Evolutionary conservation across 1,284 basidiomycete species (phyloP).

Genomic region (Mycena sp.): DNA sequence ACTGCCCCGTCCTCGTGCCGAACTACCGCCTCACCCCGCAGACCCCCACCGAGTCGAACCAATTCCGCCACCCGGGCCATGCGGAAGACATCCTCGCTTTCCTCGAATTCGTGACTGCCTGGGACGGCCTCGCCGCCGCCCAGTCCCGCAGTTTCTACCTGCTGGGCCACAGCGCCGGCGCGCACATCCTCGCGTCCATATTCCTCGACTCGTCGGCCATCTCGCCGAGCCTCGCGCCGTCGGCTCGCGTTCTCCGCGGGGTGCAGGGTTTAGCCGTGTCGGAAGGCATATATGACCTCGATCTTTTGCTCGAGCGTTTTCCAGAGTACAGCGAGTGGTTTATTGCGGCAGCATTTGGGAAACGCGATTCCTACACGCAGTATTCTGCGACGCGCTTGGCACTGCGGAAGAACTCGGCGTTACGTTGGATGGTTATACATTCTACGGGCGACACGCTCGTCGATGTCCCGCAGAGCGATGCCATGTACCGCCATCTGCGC

Average conservation of each 20-base stretch:
- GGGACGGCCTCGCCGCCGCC: no score
- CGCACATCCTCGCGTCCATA: constrained; percentile 80
- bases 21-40: constrained; percentile 77
- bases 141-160: constrained; percentile 61
- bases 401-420: constrained; percentile 42
- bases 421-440: constrained; percentile 77
- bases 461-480: constrained; percentile 67
- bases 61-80: constrained; percentile 74
- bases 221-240: constrained; percentile 56
- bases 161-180: constrained; percentile 81
- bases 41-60: constrained; percentile 46
- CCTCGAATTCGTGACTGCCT: neutral
- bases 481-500: constrained; percentile 64
- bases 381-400: constrained; percentile 58
- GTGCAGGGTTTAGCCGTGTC: constrained; percentile 67
- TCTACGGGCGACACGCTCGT: constrained; percentile 76
- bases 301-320: constrained; percentile 66
- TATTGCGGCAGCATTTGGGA: constrained; percentile 68
- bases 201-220: constrained; percentile 62
- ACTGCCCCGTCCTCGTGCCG: constrained; percentile 69
- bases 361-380: constrained; percentile 53
- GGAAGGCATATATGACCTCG: constrained; percentile 81
- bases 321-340: constrained; percentile 75
- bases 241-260: constrained; percentile 54
- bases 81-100: constrained; percentile 47